Evolutionary conservation across 2,329 filamentous ascomycete species (phyloP).

Genomic region (Coniochaeta hoffmannii): DNA sequence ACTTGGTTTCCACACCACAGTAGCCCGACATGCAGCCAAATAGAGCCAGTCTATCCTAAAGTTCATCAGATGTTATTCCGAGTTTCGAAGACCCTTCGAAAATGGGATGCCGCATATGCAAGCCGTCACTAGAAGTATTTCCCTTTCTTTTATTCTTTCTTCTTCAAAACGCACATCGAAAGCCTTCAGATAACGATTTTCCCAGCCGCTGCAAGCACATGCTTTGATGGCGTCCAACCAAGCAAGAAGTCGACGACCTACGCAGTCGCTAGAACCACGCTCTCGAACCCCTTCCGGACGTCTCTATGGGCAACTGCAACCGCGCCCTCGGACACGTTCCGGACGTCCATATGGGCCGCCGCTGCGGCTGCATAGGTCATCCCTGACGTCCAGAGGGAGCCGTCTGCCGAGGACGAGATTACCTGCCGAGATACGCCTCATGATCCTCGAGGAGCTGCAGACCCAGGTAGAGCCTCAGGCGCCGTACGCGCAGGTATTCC

Average conservation of each 20-base stretch:
- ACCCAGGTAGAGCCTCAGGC: background rate
- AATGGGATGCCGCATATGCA: background rate
- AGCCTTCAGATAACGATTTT: background rate
- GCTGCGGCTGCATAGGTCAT: background rate
- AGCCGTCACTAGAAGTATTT: background rate
- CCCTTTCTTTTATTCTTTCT: background rate
- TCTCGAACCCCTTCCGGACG: slow-evolving; percentile 1
- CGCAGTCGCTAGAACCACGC: background rate
- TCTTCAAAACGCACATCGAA: background rate
- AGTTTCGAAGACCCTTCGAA: background rate
- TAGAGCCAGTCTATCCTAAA: background rate
- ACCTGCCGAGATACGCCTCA: slow-evolving; percentile 2
- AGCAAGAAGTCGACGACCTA: background rate
- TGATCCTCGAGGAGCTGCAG: slow-evolving; percentile 1
- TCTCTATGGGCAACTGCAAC: background rate
- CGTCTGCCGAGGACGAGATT: background rate
- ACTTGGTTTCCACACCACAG: too few species aligned
- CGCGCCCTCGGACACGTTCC: background rate
- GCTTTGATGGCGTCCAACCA: background rate
- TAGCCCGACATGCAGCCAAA: too few species aligned
- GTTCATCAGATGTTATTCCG: background rate
- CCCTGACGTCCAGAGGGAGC: background rate
- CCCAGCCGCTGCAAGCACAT: background rate
- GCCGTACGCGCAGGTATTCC: slow-evolving; percentile 1
- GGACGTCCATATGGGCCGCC: slow-evolving; percentile 2